Percentiles rank a stretch among this genome's conserved stretches.
Evolutionary conservation across 1,284 basidiomycete genomes (phyloP).

Genomic region (Ganoderma lingzhi): DNA sequence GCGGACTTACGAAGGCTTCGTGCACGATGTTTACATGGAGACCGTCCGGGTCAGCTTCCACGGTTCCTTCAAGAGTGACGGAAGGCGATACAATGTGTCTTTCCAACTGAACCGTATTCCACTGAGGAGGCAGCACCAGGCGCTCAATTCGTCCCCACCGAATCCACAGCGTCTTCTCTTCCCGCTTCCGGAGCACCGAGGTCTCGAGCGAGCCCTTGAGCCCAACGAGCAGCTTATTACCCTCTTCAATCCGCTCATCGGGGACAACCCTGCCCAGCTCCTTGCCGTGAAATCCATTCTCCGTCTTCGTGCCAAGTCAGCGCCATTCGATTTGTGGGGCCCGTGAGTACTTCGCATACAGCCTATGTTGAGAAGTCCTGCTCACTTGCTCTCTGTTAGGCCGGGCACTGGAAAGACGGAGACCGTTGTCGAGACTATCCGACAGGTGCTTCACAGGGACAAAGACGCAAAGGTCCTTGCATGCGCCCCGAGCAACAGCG

Average conservation of each 20-base stretch:
- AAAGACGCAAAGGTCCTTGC: conserved; percentile 60
- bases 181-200: conserved; percentile 45
- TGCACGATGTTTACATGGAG: conserved; percentile 58
- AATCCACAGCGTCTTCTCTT: conserved; percentile 49
- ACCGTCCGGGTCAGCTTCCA: conserved; percentile 66
- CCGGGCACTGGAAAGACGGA: conserved; percentile 77
- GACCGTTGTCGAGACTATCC: conserved; percentile 70
- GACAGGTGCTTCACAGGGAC: conserved; percentile 56
- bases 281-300: conserved; percentile 63
- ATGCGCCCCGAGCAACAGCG: conserved; percentile 71
- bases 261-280: conserved; percentile 57
- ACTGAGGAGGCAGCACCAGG: conserved; percentile 63
- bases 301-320: conserved; percentile 51
- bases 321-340: conserved; percentile 70
- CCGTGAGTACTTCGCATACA: conserved; percentile 56
- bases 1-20: conserved; percentile 66
- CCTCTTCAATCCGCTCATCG: conserved; percentile 53
- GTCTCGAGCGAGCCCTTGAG: conserved; percentile 24
- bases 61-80: conserved; percentile 47
- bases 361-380: no score
- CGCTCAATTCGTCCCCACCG: conserved; percentile 52
- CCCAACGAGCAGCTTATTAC: conserved; percentile 30
- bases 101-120: conserved; percentile 66
- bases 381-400: conserved; percentile 39
- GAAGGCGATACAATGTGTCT: conserved; percentile 51